A percentile compares a stretch with the other conserved stretches of the same genome.
phyloP scores from a whole-genome alignment of 805 yeast genomes.

The Jamesozyma spencerorum region DNA sequence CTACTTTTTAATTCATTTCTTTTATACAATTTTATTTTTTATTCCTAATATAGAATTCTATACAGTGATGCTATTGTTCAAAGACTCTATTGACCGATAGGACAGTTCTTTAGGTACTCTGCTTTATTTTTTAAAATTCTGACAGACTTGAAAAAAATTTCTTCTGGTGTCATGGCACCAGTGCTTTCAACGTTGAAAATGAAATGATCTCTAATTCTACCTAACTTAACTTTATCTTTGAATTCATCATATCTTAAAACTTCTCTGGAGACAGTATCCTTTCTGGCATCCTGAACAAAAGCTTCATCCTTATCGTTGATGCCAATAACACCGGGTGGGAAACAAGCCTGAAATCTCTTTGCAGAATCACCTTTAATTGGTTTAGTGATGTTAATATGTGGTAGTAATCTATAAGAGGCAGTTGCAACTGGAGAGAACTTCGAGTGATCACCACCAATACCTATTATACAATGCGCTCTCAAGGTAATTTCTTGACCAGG shows the following conservation, averaged over 20 bases:
- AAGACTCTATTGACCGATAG: conserved; percentile 47
- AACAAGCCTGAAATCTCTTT: conserved; percentile 71
- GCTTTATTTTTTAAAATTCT: conserved; percentile 80
- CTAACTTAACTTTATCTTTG: conserved; percentile 78
- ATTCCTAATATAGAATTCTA: not conserved
- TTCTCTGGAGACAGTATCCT: conserved; percentile 94
- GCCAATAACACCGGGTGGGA: conserved; percentile 87
- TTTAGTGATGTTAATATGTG: conserved; percentile 65
- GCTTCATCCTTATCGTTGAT: conserved; percentile 63
- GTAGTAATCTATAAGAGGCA: conserved; percentile 89
- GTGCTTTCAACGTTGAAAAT: conserved; percentile 90
- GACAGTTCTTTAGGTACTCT: conserved; percentile 67
- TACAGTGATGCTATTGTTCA: not conserved
- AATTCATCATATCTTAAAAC: conserved; percentile 91
- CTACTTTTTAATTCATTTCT: not conserved
- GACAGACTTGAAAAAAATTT: conserved; percentile 84
- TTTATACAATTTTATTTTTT: not conserved
- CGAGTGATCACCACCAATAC: conserved; percentile 92
- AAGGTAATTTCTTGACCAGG: conserved; percentile 95
- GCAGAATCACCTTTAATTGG: conserved; percentile 77
- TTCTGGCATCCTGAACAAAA: conserved; percentile 77
- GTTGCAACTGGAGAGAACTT: conserved; percentile 96
- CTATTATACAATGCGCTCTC: conserved; percentile 83
- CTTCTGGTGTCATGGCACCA: conserved; percentile 96
- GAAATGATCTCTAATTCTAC: conserved; percentile 86